A percentile compares a stretch with the other conserved stretches of the same genome.
Conservation (phyloP, 2,329 filamentous ascomycete species). For the Hymenoscyphus scutula region DNA sequence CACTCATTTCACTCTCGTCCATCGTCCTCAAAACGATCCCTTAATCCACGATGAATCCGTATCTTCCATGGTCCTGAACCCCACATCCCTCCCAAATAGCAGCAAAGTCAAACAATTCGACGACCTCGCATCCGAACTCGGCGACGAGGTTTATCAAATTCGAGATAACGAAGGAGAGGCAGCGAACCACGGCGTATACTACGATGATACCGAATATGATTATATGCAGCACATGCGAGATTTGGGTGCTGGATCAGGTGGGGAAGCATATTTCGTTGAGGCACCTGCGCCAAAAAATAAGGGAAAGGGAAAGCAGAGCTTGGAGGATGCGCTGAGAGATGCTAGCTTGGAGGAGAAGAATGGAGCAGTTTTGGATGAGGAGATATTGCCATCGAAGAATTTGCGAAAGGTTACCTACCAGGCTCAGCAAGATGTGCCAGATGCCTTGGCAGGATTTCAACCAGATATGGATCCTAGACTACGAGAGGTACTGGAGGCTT, state of each 20-base stretch:
- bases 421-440: constrained; percentile 88
- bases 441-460: constrained; percentile 88
- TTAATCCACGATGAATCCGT: constrained; percentile 89
- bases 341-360: constrained; percentile 54
- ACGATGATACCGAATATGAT: constrained; percentile 92
- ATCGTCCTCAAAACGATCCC: constrained; percentile 95
- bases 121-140: constrained; percentile 76
- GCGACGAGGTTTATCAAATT: constrained; percentile 61
- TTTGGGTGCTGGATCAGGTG: constrained; percentile 66
- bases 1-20: constrained; percentile 89
- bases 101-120: constrained; percentile 64
- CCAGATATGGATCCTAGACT: constrained; percentile 96
- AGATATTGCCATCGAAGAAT: constrained; percentile 77
- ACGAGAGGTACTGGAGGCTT: constrained; percentile 84
- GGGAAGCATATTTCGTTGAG: constrained; percentile 82
- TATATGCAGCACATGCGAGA: constrained; percentile 99
- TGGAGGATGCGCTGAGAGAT: constrained; percentile 78
- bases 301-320: constrained; percentile 70
- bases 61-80: constrained; percentile 87
- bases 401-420: constrained; percentile 78
- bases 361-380: constrained; percentile 64
- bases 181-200: constrained; percentile 90
- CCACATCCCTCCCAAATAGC: constrained; percentile 49
- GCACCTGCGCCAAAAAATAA: constrained; percentile 59
- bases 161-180: constrained; percentile 94